A percentile compares a stretch with the other conserved stretches of the same genome.
phyloP scores from a whole-genome alignment of 2,329 filamentous ascomycete species.

The Colletotrichum filicis region DNA sequence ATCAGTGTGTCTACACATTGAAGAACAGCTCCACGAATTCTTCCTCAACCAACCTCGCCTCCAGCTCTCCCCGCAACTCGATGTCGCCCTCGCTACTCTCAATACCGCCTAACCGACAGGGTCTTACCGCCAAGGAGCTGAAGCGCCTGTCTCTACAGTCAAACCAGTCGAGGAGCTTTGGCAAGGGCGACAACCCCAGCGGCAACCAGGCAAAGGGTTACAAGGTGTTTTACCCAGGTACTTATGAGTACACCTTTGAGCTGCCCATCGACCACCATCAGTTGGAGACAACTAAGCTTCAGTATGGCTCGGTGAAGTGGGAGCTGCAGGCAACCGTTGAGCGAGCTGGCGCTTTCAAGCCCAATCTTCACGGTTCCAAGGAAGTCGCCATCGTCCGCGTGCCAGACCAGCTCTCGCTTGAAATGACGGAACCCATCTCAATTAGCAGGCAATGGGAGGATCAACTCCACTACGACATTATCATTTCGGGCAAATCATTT shows the following conservation, averaged over 20 bases:
- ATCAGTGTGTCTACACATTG: constrained; percentile 67
- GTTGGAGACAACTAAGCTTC: constrained; percentile 88
- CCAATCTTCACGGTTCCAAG: constrained; percentile 84
- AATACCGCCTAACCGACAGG: constrained; percentile 41
- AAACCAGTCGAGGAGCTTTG: constrained; percentile 86
- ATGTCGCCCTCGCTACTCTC: constrained; percentile 38
- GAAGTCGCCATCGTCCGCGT: constrained; percentile 87
- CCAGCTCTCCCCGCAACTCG: constrained; percentile 32
- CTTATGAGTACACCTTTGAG: constrained; percentile 80
- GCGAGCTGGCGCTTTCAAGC: constrained; percentile 88
- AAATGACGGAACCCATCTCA: constrained; percentile 92
- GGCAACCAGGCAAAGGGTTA: constrained; percentile 75
- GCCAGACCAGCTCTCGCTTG: constrained; percentile 86
- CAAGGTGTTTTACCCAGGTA: constrained; percentile 83
- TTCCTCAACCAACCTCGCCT: constrained; percentile 44
- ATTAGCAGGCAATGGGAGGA: constrained; percentile 96
- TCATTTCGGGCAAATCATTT: constrained; percentile 96
- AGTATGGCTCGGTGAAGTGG: constrained; percentile 88
- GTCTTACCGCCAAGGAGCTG: constrained; percentile 60
- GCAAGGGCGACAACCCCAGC: constrained; percentile 78
- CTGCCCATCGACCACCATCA: constrained; percentile 89
- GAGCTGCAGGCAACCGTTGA: constrained; percentile 88
- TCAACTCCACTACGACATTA: constrained; percentile 93
- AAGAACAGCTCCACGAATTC: constrained; percentile 51
- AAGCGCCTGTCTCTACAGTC: constrained; percentile 81